These are phyloP conservation scores for Tricholoma hemisulphureum DNA, from an alignment of 768 basidiomycete genomes.

Conservation along the genomic window DNA sequence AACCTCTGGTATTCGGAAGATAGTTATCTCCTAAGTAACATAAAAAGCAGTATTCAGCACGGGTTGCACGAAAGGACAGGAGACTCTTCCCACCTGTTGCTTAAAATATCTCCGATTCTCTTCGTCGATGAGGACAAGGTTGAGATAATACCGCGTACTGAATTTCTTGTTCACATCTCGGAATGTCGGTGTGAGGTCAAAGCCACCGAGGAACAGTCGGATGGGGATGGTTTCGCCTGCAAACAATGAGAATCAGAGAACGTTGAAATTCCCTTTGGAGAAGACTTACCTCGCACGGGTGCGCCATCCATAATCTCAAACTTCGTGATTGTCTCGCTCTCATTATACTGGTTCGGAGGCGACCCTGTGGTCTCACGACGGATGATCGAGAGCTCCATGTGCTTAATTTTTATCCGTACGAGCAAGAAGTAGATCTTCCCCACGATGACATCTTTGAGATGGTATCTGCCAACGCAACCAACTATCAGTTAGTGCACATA, in stretches of 20 bases:
- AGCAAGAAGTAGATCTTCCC: constrained; percentile 99
- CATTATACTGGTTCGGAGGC: constrained; percentile 99
- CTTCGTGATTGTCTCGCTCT: constrained; percentile 98
- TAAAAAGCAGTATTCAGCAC: background rate
- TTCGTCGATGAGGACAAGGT: constrained; percentile 95
- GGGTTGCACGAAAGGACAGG: background rate
- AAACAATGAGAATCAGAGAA: background rate
- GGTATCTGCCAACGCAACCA: constrained; percentile 64
- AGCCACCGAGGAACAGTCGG: constrained; percentile 94
- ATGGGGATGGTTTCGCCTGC: constrained; percentile 97
- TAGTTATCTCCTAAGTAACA: constrained; percentile 19
- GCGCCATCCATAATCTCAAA: constrained; percentile 99
- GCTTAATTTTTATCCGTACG: constrained; percentile 98
- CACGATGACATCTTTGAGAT: constrained; percentile 97
- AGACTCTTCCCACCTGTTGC: constrained; percentile 64
- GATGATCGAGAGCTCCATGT: constrained; percentile 99
- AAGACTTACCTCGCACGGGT: constrained; percentile 78
- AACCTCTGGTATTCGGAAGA: constrained; percentile 23
- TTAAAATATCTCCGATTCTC: constrained; percentile 98
- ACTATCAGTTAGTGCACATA: background rate
- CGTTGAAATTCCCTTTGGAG: background rate
- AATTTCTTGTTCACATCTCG: constrained; percentile 99
- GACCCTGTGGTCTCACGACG: constrained; percentile 95
- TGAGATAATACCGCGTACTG: constrained; percentile 94
- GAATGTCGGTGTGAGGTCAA: constrained; percentile 98